phyloP scores from a whole-genome alignment of 139 green algal genomes.

The Yamagishiella unicocca region DNA sequence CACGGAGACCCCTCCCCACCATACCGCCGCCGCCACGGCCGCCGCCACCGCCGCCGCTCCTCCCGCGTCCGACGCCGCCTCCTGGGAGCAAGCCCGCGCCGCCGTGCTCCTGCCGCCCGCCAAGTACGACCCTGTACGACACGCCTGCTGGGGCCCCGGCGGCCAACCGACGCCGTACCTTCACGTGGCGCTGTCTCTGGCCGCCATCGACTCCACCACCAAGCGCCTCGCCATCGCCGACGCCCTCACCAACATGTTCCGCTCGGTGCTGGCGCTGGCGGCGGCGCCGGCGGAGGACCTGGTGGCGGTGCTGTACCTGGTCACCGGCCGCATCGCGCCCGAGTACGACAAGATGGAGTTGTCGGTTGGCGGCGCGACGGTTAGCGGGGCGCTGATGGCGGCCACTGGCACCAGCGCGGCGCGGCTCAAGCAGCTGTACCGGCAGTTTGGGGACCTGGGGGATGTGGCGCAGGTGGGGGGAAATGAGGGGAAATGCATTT shows the following conservation, averaged over 20 bases:
- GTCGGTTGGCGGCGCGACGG: conserved; percentile 79
- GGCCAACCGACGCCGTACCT: conserved; percentile 80
- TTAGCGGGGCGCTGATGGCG: conserved; percentile 63
- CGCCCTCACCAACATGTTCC: conserved; percentile 61
- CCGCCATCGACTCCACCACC: conserved; percentile 76
- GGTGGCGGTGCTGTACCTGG: conserved; percentile 81
- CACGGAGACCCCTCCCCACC: neutral
- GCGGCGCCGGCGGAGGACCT: conserved; percentile 73
- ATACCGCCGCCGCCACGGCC: neutral
- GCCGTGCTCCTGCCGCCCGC: conserved; percentile 31
- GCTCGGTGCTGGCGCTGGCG: conserved; percentile 39
- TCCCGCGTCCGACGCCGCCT: conserved; percentile 5
- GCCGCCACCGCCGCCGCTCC: neutral
- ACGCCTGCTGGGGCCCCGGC: conserved; percentile 71
- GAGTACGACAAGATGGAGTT: conserved; percentile 78
- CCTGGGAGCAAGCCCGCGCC: neutral
- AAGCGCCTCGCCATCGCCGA: conserved; percentile 77
- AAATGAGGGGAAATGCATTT: no score
- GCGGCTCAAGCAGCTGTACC: conserved; percentile 82
- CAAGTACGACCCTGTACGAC: conserved; percentile 61
- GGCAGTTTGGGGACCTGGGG: conserved; percentile 81
- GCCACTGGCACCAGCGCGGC: conserved; percentile 67
- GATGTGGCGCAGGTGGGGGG: conserved; percentile 78
- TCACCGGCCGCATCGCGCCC: conserved; percentile 77
- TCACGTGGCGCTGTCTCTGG: conserved; percentile 80